Percentiles rank a stretch among this genome's conserved stretches.
Evolutionary conservation across 176 grass and related monocot species (phyloP).

Genomic region (Dactylis glomerata): DNA sequence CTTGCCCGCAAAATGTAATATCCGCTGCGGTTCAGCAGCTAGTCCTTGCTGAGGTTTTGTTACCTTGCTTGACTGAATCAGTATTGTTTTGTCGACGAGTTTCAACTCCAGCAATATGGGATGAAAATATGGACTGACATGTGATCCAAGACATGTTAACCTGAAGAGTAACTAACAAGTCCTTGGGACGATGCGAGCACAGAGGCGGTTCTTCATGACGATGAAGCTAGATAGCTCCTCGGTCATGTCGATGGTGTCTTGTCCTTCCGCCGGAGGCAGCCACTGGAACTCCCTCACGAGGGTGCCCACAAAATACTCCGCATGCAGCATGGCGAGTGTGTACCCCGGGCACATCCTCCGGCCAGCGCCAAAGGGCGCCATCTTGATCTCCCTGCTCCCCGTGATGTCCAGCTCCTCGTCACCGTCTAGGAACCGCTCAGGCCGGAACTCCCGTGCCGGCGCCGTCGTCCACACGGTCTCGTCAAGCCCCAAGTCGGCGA

Average conservation of each 20-base stretch:
- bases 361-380: conserved; percentile 65
- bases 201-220: no score
- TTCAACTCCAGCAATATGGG: no score
- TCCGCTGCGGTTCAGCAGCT: no score
- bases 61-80: no score
- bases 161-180: no score
- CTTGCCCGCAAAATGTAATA: no score
- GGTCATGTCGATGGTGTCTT: background rate
- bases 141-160: no score
- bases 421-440: conserved; percentile 50
- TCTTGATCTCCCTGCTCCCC: conserved; percentile 50
- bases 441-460: conserved; percentile 37
- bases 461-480: conserved; percentile 37
- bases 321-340: conserved; percentile 23
- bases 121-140: no score
- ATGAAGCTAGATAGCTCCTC: no score
- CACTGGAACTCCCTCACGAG: background rate
- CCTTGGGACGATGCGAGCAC: no score
- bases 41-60: no score
- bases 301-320: conserved; percentile 33
- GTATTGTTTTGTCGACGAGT: no score
- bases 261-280: background rate
- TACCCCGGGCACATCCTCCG: conserved; percentile 51
- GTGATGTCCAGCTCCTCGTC: conserved; percentile 37
- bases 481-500: conserved; percentile 37